Base-by-base conservation (phyloP, 805 yeast species). In the Teunomyces panamensis region DNA sequence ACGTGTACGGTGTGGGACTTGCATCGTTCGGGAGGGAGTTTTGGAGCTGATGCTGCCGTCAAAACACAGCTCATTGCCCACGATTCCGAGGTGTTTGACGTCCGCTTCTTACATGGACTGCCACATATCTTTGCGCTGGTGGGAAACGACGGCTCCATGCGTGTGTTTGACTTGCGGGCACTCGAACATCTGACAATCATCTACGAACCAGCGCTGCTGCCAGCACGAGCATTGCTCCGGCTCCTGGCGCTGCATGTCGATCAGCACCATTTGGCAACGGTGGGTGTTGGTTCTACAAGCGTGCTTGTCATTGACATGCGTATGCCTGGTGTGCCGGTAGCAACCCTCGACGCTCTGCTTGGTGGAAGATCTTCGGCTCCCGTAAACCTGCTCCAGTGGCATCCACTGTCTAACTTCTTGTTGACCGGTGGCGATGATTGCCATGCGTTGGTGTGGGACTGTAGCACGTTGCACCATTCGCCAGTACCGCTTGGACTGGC, bases 1-100 rank as follows among this genome's bases (percentile, higher is more conserved):
- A 94, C 99, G 0, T 94, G 99, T 68, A 91, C 98, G 0, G 83
- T 90, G 3, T 94, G 99, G 98, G 98, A 94, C 67, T 65, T 90
- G 29, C 60, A 65, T 50, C 63, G 76, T 27, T 56, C 68, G 4
- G 16, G 14, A n/a, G 33, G 33, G 9, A 13, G 13, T 10, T n/a
- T 4, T 5, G n/a, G 13, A 1, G 34, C 17, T 16, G 34, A 32
- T 17, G 83, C 79, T 2, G 71, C 75, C 3, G 96, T 96, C 11
- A 87, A 86, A 61, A 92, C 98, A 0, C 97, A 94, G 68, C 74
- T 94, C 42, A 94, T 94, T 54, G 98, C 99, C 0, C 99, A 94
- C 66, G 99, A 94, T 63, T 82, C 85, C 53, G 97, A 90, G 65
- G 99, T 94, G 3, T 89, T 81, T 63, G 99, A 94, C 63, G 98